Conservation (phyloP, 768 basidiomycete species). For the Suillus decipiens region DNA sequence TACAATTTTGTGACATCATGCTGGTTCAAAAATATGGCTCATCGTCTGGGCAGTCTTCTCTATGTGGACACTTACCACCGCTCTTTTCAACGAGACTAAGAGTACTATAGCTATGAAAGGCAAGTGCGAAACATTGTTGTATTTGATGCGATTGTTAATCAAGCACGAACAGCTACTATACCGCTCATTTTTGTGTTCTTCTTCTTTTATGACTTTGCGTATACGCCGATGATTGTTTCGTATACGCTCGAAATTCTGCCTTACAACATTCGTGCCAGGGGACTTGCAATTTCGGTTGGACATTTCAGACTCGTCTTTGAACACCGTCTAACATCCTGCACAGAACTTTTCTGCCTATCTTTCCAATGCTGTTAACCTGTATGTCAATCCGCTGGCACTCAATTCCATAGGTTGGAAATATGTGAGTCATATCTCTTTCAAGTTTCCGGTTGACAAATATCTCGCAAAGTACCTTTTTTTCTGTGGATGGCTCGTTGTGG, state of each 20-base stretch:
- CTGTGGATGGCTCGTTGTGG: constrained; percentile 64
- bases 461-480: constrained; percentile 51
- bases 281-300: constrained; percentile 72
- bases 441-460: not conserved
- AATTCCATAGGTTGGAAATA: constrained; percentile 53
- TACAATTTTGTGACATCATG: not conserved
- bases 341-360: constrained; percentile 66
- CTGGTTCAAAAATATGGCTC: not conserved
- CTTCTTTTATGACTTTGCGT: constrained; percentile 65
- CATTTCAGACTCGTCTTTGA: not conserved
- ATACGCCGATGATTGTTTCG: constrained; percentile 67
- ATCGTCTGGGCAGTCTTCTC: constrained; percentile 43
- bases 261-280: constrained; percentile 77
- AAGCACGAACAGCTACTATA: constrained; percentile 50
- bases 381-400: constrained; percentile 78
- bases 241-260: constrained; percentile 81
- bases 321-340: not conserved
- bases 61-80: constrained; percentile 55
- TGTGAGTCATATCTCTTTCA: constrained; percentile 14
- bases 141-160: not conserved
- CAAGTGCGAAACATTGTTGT: not conserved
- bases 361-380: constrained; percentile 76
- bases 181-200: constrained; percentile 63
- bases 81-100: constrained; percentile 35
- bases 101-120: constrained; percentile 35